Evolutionary conservation across 306 rosid species (phyloP), one percentile per base, ranked within the genome.

Genomic region (Dryas alaskensis): DNA sequence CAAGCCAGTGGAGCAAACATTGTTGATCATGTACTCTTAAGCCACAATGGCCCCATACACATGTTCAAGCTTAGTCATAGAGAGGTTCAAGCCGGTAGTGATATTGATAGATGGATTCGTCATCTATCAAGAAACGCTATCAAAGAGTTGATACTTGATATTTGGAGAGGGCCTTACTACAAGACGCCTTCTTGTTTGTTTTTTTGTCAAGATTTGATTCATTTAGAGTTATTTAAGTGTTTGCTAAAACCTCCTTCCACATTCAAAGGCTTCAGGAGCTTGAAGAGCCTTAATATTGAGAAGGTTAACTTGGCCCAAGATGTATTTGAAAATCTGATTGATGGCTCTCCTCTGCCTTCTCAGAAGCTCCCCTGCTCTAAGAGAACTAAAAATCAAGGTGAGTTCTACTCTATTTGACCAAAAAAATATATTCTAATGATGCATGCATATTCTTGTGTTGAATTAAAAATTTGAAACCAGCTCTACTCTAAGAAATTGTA

Each of bases 331-430:
- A 79, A 72, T 39, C 55, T 87, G 53, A 79, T 88, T 65, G 62
- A 77, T 19, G 75, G 65, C 60, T 83, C 87, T 76, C 87, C 87
- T 59, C 27, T 88, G 86, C 85, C 69, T 88, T 22, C 22, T 22
- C 0, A 22, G 22, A 22, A 22, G 84, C 79, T 84, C 87, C 44
- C 90, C 93, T 65, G 75, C 79, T 80, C 79, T 86, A 17, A 84
- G 63, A 50, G 87, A 73, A 19, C 72, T 84, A 57, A 87, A 86
- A 80, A 73, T 88, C 67, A 43, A 70, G 84, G 90, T 86, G 65
- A 82, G 87, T 86, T 55, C 13, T 3, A 22, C 19, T 60, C 67
- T 84, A 8, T 70, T 76, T 22, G 22, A 22, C 22, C 22, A 22
- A 22, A 22, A 22, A 22, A 22, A 22, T 22, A 22, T 22, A 22